Evolutionary conservation across 495 filamentous ascomycete genomes (phyloP).

Genomic region (Usnea hakonensis): DNA sequence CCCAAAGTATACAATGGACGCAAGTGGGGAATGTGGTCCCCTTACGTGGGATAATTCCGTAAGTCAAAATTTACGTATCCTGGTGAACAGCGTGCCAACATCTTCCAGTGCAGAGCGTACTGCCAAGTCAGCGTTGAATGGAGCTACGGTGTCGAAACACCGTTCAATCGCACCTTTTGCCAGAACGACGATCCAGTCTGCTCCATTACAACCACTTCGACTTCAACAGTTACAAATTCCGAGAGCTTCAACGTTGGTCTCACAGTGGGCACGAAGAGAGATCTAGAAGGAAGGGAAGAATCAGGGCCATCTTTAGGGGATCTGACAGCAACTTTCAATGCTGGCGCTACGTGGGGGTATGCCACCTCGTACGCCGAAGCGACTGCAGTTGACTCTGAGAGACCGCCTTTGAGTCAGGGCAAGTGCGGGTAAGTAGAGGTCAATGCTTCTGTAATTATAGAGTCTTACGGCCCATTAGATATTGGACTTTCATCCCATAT

Average conservation of each 20-base stretch:
- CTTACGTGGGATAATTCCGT: neutral
- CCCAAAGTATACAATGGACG: neutral
- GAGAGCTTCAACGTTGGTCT: neutral
- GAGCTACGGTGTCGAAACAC: neutral
- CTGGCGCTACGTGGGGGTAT: neutral
- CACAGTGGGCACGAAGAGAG: neutral
- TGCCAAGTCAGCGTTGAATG: conserved; percentile 2
- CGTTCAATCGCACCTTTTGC: neutral
- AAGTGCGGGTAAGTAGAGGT: neutral
- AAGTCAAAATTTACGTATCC: neutral
- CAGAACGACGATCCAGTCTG: neutral
- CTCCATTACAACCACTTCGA: neutral
- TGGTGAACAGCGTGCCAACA: neutral
- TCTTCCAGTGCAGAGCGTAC: neutral
- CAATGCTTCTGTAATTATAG: neutral
- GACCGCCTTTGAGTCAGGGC: neutral
- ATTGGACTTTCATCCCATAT: conserved; percentile 3
- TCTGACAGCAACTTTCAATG: neutral
- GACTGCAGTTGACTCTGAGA: neutral
- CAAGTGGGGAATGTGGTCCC: neutral
- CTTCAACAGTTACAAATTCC: neutral
- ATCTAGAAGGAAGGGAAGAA: neutral
- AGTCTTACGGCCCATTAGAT: neutral
- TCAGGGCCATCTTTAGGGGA: neutral
- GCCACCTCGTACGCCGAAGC: neutral